Conservation (phyloP, 805 yeast species). For the Komagataella pseudopastoris region DNA sequence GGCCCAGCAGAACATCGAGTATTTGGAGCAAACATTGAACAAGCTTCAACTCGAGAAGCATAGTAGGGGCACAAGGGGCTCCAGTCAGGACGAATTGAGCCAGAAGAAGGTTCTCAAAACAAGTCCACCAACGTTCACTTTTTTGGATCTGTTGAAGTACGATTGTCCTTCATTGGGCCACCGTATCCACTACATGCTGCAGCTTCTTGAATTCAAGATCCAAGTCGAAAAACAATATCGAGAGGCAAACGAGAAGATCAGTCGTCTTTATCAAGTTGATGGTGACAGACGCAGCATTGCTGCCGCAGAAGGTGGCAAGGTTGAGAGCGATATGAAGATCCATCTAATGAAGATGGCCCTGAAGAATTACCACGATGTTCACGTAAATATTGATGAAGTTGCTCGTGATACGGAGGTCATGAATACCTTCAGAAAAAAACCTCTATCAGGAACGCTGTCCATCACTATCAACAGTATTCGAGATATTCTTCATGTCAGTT, state of each 20-base stretch:
- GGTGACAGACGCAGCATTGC: constrained; percentile 79
- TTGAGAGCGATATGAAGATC: constrained; percentile 77
- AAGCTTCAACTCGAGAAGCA: constrained; percentile 33
- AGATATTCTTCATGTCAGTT: constrained; percentile 86
- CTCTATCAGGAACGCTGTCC: constrained; percentile 68
- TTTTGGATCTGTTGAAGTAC: constrained; percentile 74
- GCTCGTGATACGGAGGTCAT: constrained; percentile 52
- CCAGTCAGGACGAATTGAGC: constrained; percentile 4
- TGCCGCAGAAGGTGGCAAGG: constrained; percentile 80
- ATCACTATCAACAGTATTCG: constrained; percentile 66
- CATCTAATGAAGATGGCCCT: constrained; percentile 72
- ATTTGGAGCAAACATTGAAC: constrained; percentile 63
- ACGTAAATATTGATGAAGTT: constrained; percentile 56
- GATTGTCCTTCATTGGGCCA: constrained; percentile 94
- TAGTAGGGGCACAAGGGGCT: neutral
- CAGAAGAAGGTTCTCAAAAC: constrained; percentile 9
- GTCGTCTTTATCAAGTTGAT: constrained; percentile 74
- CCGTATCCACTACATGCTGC: constrained; percentile 88
- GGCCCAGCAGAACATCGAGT: constrained; percentile 83
- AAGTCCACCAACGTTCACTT: constrained; percentile 37
- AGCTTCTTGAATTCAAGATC: constrained; percentile 83
- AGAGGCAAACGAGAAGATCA: constrained; percentile 84
- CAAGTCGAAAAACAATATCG: constrained; percentile 91
- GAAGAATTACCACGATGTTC: constrained; percentile 83
- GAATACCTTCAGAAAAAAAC: constrained; percentile 66